Base-by-base conservation (phyloP, 768 basidiomycete genomes). In the Lactarius deliciosus region DNA sequence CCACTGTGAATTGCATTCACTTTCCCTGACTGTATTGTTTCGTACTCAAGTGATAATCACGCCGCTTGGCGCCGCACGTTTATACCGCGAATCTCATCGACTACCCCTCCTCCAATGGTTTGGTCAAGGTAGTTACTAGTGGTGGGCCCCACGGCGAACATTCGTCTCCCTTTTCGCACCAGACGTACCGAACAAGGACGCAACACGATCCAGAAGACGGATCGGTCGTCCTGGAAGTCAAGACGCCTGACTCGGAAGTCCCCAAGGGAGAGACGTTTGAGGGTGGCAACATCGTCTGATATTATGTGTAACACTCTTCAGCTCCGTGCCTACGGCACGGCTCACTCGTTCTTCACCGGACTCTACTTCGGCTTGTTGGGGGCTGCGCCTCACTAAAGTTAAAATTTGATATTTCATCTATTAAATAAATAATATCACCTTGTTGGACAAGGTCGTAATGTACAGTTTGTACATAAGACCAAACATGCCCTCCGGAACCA, bases 81-180 rank as follows among this genome's bases (percentile, higher is more conserved):
- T 66, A 20, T 59, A 69, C 57, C 65, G 68, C 18, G 64, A 60
- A 50, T n/a, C 61, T 67, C n/a, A 30, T 28, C 7, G 68, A 60
- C 11, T 43, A 30, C 32, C 43, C 53, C 22, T 15, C 60, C 10
- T 3, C n/a, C 18, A 11, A 36, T 13, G 25, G 3, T 41, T 32
- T 11, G 16, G 15, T 20, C 22, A 45, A 38, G 53, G 58, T 9
- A 13, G 40, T 5, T 25, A 18, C 30, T 5, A 30, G 30, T 30
- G 30, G 2, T 15, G 55, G 18, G 55, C 13, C 5, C 47, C 36
- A 11, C 38, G 30, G 47, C 47, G 25, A 50, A 38, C 25, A 32
- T 45, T 3, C 15, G 15, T 18, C 34, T 41, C 30, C 40, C 18
- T 40, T 40, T 16, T 40, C 38, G 38, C 5, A 38, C 13, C 36